Base-by-base conservation (phyloP, 1,139 yeast genomes). In the Saccharomycopsis crataegensis region DNA sequence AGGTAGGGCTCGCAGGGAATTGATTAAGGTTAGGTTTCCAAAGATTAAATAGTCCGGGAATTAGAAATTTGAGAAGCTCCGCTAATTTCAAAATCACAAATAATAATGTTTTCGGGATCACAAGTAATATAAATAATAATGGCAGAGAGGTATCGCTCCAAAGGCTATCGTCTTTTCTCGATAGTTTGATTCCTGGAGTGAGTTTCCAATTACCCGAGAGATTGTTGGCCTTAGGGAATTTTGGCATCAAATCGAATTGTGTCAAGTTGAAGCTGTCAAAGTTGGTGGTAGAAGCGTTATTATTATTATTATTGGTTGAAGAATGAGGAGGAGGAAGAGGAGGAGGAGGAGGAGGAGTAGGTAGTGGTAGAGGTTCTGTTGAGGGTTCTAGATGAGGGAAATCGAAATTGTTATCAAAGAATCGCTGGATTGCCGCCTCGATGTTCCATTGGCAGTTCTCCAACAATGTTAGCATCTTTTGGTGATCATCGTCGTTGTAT, bases 401-500 rank as follows among this genome's bases (percentile, higher is more conserved):
- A 11, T 57, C 73, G 42, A 81, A 79, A 14, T 72, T 67, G 41
- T 65, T 64, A 58, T 80, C 85, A 59, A 79, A 78, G 61, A 70
- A 80, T 51, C 74, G 67, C 9, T 77, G 72, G 33, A 78, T 68
- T 12, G 83, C 77, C 53, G 70, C 70, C 59, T 79, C 80, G 56
- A 80, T 65, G 60, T 79, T 70, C 74, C 75, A 75, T 55, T 74
- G 71, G 59, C 77, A 70, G 41, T 72, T 67, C 1, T 70, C 64
- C 48, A 80, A 65, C 32, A 80, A 64, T 37, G 68, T 64, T 1
- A 68, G 56, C 0, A 75, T 70, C 42, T 71, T 70, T 2, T 67
- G 70, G 33, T 67, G 65, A 38, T 70, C 71, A 1, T 67, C 70
- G 8, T 67, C 70, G n/a, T 66, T 73, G 49, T 68, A 64, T 2